Conservation (phyloP, 164 flowering plant genomes). For the Macadamia tetraphylla region DNA sequence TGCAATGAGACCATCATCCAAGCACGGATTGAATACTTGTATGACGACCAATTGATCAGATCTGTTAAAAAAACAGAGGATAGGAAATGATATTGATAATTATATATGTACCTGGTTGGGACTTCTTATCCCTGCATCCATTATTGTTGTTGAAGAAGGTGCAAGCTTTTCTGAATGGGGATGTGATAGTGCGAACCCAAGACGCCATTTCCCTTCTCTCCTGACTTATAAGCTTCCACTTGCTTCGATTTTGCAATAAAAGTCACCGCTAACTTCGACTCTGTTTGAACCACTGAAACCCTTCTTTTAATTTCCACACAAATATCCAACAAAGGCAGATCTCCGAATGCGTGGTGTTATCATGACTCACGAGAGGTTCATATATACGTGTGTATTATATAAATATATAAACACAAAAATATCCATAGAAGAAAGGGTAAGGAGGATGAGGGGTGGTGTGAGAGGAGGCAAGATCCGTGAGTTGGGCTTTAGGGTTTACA, state of each 20-base stretch:
- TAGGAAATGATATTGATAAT: too few relatives aligned
- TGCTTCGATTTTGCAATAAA: neutral
- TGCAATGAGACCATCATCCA: constrained; percentile 12
- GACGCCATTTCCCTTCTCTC: constrained; percentile 20
- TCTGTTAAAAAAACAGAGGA: too few relatives aligned
- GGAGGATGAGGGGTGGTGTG: neutral
- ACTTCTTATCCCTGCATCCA: constrained; percentile 24
- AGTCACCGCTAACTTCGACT: neutral
- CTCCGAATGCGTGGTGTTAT: too few relatives aligned
- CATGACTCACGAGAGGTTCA: too few relatives aligned
- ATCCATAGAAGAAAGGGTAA: neutral
- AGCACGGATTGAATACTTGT: too few relatives aligned
- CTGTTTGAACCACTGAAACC: neutral
- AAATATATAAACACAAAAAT: too few relatives aligned
- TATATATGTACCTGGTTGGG: constrained; percentile 19
- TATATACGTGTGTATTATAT: too few relatives aligned
- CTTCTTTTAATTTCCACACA: too few relatives aligned
- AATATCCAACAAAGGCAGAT: too few relatives aligned
- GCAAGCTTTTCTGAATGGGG: constrained; percentile 71
- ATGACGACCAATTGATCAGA: too few relatives aligned
- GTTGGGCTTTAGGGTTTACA: constrained; percentile 8
- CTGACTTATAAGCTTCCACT: too few relatives aligned
- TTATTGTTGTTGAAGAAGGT: constrained; percentile 33
- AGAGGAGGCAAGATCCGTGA: constrained; percentile 30
- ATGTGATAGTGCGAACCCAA: constrained; percentile 64